phyloP scores from a whole-genome alignment of 2,329 filamentous ascomycete genomes.

The Sporothrix inflata region DNA sequence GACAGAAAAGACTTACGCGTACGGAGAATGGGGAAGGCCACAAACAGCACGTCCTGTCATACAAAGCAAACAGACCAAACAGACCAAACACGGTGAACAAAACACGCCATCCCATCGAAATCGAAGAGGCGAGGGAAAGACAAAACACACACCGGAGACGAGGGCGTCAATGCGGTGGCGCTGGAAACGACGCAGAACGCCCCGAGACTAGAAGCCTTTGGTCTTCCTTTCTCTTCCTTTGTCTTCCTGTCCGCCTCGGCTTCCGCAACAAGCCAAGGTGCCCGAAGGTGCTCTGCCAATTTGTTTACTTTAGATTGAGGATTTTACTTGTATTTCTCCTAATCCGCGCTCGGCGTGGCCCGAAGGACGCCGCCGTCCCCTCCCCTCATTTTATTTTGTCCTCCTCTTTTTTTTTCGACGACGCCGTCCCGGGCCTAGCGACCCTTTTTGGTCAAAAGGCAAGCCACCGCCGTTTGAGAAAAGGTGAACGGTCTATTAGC shows the following conservation, averaged over 20 bases:
- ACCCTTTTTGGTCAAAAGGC: background rate
- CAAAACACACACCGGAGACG: background rate
- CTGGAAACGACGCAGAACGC: background rate
- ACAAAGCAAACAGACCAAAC: background rate
- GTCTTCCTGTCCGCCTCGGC: background rate
- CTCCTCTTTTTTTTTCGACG: background rate
- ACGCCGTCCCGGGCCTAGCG: constrained; percentile 7
- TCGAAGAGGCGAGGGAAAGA: background rate
- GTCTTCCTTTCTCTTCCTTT: too few species aligned
- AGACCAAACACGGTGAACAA: background rate
- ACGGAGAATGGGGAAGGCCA: constrained; percentile 7
- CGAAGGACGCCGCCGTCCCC: background rate
- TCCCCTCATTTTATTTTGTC: background rate
- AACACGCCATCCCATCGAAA: background rate
- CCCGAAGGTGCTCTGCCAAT: background rate
- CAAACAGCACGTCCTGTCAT: constrained; percentile 6
- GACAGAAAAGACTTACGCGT: constrained; percentile 10
- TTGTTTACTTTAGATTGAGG: too few species aligned
- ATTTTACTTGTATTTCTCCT: background rate
- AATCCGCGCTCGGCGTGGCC: constrained; percentile 16
- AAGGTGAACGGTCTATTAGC: background rate
- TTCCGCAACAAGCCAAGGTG: background rate
- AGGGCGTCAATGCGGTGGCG: constrained; percentile 8
- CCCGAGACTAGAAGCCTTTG: background rate
- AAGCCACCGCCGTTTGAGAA: background rate